Base-by-base conservation (phyloP, 75 land plant genomes). In the Ceratopteris richardii region DNA sequence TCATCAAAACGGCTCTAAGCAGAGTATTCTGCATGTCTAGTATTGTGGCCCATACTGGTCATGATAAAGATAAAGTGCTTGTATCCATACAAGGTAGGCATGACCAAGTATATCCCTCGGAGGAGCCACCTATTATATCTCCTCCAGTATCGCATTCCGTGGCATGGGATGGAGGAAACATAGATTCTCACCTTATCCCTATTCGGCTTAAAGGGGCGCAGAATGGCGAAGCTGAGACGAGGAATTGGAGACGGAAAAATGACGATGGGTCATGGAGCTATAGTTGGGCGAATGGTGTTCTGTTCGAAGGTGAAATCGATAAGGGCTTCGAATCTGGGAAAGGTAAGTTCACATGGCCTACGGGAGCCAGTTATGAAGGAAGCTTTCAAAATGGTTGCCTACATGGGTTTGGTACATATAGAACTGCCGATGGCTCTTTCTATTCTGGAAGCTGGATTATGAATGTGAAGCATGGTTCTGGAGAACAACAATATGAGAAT, bases 251-350 rank as follows among this genome's bases (percentile, higher is more conserved):
- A 41, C 74, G 63, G 51, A 13, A 10, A 18, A 29, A 71, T 53
- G 77, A 82, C 7, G 76, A 85, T 61, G 89, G 82, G 0, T 47
- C 37, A 43, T 84, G 89, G 56, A 85, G 68, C 40, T 86, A 86
- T 50, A 61, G 27, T 1, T 86, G 90, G 90, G 65, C 63, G 4
- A 77, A 86, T 67, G 82, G 85, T 53, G 74, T 78, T 29, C 27
- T 64, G 0, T 86, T 79, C 69, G 90, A 82, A 10, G 90, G 90
- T 52, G 71, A 74, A 26, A 78, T 82, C 82, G 80, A 75, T 29
- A 68, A 59, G 37, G 74, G 82, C 18, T 77, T 64, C 63, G 79
- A 73, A 63, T 67, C 80, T 3, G 90, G 90, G 27, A 79, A 69
- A 54, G 90, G 90, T 39, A 44, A 53, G 70, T 69, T 79, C 5